Evolutionary conservation across 139 green algal species (phyloP), one percentile per base, ranked within the genome.

Genomic region (Auxenochlorella pyrenoidosa): DNA sequence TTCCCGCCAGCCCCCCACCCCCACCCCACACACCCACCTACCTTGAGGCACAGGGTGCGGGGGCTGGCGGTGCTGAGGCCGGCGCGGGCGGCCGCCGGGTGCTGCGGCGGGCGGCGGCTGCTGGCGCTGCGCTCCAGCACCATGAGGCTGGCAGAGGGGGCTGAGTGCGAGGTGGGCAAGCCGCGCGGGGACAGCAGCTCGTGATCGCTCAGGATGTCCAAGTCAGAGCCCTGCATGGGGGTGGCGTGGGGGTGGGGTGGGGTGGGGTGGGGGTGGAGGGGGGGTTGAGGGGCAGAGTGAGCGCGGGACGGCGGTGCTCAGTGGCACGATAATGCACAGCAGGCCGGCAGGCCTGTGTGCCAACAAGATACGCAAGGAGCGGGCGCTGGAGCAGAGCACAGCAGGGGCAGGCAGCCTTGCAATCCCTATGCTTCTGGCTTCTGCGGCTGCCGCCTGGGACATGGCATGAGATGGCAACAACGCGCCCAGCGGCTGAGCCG

Each of bases 11-110:
- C 10, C 8, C 10, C 47, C 47, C 47, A 18, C 47, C 47, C 47
- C 47, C 54, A 63, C 54, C 3, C 54, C 22, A 8, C 18, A 24
- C 18, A 24, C 2, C 15, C 54, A 28, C 54, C 18, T 13, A 63
- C 54, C 54, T 63, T 85, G 12, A 85, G 79, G 59, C 47, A 75
- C 19, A 90, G 40, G 16, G 44, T 51, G 81, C 47, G 65, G 32
- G 54, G 87, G 84, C 59, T 79, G 65, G 68, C 15, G 77, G 44
- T 32, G 54, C 24, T 54, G 59, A 13, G 34, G 34, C 36, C 34
- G 65, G 58, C 63, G 70, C 41, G 34, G n/a, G 58, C 6, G 47
- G 47, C 54, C 15, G 16, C 54, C 15, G 54, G 54, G 54, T 79
- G 76, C 76, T n/a, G 47, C 71, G 32, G 71, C 75, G 4, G 34